Conservation (phyloP, 805 yeast genomes). For the Candida maltosa region DNA sequence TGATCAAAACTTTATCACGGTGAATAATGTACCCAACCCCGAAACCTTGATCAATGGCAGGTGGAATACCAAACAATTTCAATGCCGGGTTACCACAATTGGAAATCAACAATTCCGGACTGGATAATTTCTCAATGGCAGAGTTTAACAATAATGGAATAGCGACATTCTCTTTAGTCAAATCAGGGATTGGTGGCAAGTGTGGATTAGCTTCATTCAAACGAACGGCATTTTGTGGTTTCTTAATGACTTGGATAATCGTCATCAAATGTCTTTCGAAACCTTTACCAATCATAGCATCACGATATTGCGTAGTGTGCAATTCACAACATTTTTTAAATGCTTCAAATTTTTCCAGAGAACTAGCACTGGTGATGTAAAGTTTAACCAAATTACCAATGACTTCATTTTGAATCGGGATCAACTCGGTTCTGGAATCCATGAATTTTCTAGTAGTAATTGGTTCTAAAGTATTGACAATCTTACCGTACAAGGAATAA, state of each 20-base stretch:
- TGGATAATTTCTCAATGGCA: conserved; percentile 27
- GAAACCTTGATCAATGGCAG: conserved; percentile 84
- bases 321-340: conserved; percentile 49
- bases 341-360: conserved; percentile 44
- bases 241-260: conserved; percentile 51
- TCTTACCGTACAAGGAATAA: conserved; percentile 53
- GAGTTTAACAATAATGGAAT: conserved; percentile 35
- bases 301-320: conserved; percentile 47
- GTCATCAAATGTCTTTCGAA: conserved; percentile 74
- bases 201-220: conserved; percentile 35
- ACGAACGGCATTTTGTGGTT: conserved; percentile 30
- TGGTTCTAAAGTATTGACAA: conserved; percentile 51
- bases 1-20: conserved; percentile 70
- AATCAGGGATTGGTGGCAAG: conserved; percentile 28
- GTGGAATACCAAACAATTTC: conserved; percentile 86
- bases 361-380: conserved; percentile 55
- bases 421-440: conserved; percentile 67
- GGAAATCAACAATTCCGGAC: conserved; percentile 52
- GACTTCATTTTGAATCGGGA: conserved; percentile 59
- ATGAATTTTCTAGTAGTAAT: conserved; percentile 65
- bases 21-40: conserved; percentile 92
- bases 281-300: conserved; percentile 61
- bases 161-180: conserved; percentile 10
- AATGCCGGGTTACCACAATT: conserved; percentile 93
- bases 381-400: conserved; percentile 53